Percentiles rank a stretch among this genome's conserved stretches.
phyloP scores from a whole-genome alignment of 2,329 filamentous ascomycete genomes.

The Aphanoascus verrucosus region DNA sequence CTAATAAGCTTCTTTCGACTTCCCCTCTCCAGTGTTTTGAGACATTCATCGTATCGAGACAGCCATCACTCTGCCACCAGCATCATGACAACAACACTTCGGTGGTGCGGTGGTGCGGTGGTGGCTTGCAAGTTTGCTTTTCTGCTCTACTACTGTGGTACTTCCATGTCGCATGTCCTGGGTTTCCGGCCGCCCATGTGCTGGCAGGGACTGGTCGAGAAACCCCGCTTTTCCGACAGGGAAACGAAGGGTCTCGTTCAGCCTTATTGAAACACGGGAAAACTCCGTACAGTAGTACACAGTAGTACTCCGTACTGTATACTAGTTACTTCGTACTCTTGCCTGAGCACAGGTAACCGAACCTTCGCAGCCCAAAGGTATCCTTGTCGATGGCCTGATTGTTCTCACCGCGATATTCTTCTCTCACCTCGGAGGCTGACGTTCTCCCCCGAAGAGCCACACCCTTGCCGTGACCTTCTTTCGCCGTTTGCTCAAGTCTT shows the following conservation, averaged over 20 bases:
- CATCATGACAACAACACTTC: neutral
- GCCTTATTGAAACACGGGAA: slow-evolving; percentile 1
- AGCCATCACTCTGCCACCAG: neutral
- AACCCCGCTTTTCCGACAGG: neutral
- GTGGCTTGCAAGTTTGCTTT: too few species aligned
- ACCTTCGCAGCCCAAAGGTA: neutral
- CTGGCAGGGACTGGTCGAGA: neutral
- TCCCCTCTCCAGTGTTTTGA: slow-evolving; percentile 3
- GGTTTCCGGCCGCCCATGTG: neutral
- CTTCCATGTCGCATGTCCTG: neutral
- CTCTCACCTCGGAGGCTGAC: too few species aligned
- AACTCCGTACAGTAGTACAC: neutral
- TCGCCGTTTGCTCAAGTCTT: too few species aligned
- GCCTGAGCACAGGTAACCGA: neutral
- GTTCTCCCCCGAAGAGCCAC: too few species aligned
- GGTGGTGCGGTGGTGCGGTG: too few species aligned
- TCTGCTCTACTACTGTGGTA: too few species aligned
- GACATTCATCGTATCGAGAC: slow-evolving; percentile 10
- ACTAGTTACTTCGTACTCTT: too few species aligned
- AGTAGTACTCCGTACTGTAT: too few species aligned
- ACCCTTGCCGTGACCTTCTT: too few species aligned
- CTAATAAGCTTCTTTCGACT: slow-evolving; percentile 7
- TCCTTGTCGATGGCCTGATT: too few species aligned
- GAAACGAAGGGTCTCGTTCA: neutral
- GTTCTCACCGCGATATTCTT: too few species aligned